Percentiles rank a stretch among this genome's conserved stretches.
These are phyloP conservation scores for Neoboletus subvelutipes DNA, from an alignment of 768 basidiomycete genomes.

Conservation along the genomic window DNA sequence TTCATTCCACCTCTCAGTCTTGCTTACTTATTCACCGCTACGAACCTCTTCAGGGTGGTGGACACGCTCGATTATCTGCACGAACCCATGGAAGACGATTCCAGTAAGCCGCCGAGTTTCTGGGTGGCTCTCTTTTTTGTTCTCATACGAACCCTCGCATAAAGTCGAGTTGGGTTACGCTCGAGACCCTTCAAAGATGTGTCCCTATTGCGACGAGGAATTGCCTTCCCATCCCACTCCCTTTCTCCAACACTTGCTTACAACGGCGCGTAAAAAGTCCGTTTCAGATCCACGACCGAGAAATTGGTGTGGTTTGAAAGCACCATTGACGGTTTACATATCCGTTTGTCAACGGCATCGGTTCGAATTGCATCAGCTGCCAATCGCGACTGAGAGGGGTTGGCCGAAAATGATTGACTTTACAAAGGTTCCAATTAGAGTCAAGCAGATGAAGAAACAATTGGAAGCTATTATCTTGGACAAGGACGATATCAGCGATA, in stretches of 20 bases:
- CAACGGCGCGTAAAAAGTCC: slow-evolving; percentile 52
- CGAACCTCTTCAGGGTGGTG: slow-evolving; percentile 7
- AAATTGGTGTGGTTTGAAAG: slow-evolving; percentile 65
- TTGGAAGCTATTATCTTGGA: slow-evolving; percentile 57
- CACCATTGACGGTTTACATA: slow-evolving; percentile 53
- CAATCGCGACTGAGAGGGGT: slow-evolving; percentile 64
- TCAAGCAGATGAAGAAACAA: slow-evolving; percentile 47
- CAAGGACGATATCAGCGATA: slow-evolving; percentile 26
- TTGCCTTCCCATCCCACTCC: slow-evolving; percentile 65
- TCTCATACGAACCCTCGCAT: background rate
- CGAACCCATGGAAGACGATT: slow-evolving; percentile 39
- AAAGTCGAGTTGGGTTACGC: slow-evolving; percentile 51
- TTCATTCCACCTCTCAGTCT: slow-evolving; percentile 8
- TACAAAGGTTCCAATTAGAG: slow-evolving; percentile 48
- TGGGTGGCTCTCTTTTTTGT: background rate
- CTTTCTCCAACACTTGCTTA: slow-evolving; percentile 53
- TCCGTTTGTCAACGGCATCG: slow-evolving; percentile 75
- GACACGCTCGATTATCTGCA: slow-evolving; percentile 13
- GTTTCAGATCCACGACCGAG: slow-evolving; percentile 59
- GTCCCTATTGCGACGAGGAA: slow-evolving; percentile 77
- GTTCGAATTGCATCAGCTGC: slow-evolving; percentile 72
- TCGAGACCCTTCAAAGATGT: slow-evolving; percentile 65
- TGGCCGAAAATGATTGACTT: slow-evolving; percentile 81
- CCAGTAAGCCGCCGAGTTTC: slow-evolving; percentile 33
- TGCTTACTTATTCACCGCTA: slow-evolving; percentile 3